These are phyloP conservation scores for Melanogaster broomeanus DNA, from an alignment of 768 basidiomycete species.

Conservation along the genomic window DNA sequence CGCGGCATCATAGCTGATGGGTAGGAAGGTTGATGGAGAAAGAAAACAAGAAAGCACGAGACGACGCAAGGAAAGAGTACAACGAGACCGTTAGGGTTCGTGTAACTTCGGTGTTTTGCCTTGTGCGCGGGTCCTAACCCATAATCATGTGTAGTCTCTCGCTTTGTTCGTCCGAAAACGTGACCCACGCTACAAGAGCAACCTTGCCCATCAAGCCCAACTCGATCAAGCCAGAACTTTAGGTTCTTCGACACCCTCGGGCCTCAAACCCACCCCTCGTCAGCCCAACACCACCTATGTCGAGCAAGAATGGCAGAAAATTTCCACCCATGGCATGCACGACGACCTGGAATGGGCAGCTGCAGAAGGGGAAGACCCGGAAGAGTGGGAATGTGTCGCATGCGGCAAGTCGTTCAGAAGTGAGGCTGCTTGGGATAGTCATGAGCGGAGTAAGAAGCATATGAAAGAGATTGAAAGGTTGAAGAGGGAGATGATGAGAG, in stretches of 20 bases:
- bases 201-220: conserved; percentile 51
- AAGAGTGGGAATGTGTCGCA: conserved; percentile 95
- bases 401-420: conserved; percentile 88
- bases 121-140: not conserved
- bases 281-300: conserved; percentile 52
- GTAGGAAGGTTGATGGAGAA: conserved; percentile 81
- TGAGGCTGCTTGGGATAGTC: conserved; percentile 94
- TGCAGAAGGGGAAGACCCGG: conserved; percentile 67
- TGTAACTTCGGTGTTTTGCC: conserved; percentile 2
- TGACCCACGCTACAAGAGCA: conserved; percentile 82
- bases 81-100: conserved; percentile 87
- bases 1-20: not conserved
- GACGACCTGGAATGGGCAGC: conserved; percentile 74
- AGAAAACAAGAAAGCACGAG: conserved; percentile 91
- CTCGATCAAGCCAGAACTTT: conserved; percentile 32
- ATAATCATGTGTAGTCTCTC: conserved; percentile 52
- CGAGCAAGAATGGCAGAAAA: conserved; percentile 90
- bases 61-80: conserved; percentile 87
- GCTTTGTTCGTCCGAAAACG: conserved; percentile 80
- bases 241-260: conserved; percentile 33
- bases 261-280: conserved; percentile 24
- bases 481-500: conserved; percentile 72
- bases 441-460: conserved; percentile 95
- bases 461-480: conserved; percentile 82
- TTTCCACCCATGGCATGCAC: conserved; percentile 36